These are phyloP conservation scores for Pseudomonodictys pantanalensis DNA, from an alignment of 495 filamentous ascomycete genomes.

Conservation along the genomic window DNA sequence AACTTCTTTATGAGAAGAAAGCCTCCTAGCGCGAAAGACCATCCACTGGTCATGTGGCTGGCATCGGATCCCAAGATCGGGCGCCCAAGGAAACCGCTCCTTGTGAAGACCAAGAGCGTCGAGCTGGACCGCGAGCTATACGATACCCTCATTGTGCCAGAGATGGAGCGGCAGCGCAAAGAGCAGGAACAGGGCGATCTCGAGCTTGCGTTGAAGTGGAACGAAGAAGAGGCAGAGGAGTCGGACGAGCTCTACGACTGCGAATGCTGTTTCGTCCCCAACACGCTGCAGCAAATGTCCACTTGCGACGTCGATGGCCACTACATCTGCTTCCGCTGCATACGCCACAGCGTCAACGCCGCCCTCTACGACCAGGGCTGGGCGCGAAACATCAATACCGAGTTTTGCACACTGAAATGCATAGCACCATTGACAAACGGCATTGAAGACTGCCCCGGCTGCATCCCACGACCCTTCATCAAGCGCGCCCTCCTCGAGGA, in stretches of 20 bases:
- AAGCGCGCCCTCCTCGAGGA: slow-evolving; percentile 65
- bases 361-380: slow-evolving; percentile 91
- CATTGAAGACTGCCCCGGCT: slow-evolving; percentile 60
- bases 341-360: slow-evolving; percentile 73
- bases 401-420: slow-evolving; percentile 71
- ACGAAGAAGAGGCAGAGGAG: slow-evolving; percentile 71
- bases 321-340: slow-evolving; percentile 81
- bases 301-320: slow-evolving; percentile 69
- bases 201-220: slow-evolving; percentile 62
- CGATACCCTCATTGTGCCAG: slow-evolving; percentile 61
- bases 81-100: slow-evolving; percentile 51
- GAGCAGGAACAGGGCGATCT: slow-evolving; percentile 64
- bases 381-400: slow-evolving; percentile 70
- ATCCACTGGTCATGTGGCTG: slow-evolving; percentile 66
- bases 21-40: slow-evolving; percentile 56
- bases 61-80: slow-evolving; percentile 46
- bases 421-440: slow-evolving; percentile 63
- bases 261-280: slow-evolving; percentile 79
- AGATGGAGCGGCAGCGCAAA: slow-evolving; percentile 52
- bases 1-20: slow-evolving; percentile 69
- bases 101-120: slow-evolving; percentile 68
- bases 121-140: slow-evolving; percentile 81
- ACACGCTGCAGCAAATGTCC: slow-evolving; percentile 76
- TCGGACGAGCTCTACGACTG: slow-evolving; percentile 77
- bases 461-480: slow-evolving; percentile 65